These are phyloP conservation scores for Populus tomentosa DNA, from an alignment of 441 rosid species.

Conservation along the genomic window DNA sequence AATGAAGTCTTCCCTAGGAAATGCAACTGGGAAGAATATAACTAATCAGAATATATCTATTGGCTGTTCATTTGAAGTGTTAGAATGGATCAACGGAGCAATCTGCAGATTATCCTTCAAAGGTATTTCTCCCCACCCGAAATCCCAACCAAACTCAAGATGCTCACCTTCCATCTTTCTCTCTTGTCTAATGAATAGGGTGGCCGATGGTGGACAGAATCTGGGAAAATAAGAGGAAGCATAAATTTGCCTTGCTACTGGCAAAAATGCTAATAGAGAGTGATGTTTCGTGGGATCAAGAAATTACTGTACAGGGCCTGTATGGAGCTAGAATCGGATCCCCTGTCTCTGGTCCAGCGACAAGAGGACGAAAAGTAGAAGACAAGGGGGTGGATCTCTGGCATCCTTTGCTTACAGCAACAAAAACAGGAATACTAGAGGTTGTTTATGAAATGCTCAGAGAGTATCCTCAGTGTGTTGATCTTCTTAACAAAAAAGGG, in stretches of 20 bases:
- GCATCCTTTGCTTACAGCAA: constrained; percentile 17
- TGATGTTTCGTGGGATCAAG: constrained; percentile 8
- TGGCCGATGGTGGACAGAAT: constrained; percentile 2
- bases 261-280: constrained; percentile 4
- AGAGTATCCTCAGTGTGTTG: constrained; percentile 14
- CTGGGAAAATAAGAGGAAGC: constrained; percentile 10
- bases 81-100: too few relatives aligned
- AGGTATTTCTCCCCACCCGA: background rate
- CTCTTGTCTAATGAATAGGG: background rate
- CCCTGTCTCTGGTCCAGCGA: background rate
- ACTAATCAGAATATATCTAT: too few relatives aligned
- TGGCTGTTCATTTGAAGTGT: too few relatives aligned
- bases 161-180: background rate
- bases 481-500: background rate
- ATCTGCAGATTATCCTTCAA: background rate
- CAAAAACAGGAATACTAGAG: constrained; percentile 20
- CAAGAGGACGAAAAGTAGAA: background rate
- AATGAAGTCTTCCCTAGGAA: too few relatives aligned
- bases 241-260: constrained; percentile 3
- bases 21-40: too few relatives aligned
- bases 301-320: too few relatives aligned
- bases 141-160: too few relatives aligned
- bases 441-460: constrained; percentile 12
- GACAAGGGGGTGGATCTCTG: too few relatives aligned
- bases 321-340: background rate